Percentiles rank a stretch among this genome's conserved stretches.
Conservation (phyloP, 176 grass and related monocot genomes). For the Microstegium vimineum region DNA sequence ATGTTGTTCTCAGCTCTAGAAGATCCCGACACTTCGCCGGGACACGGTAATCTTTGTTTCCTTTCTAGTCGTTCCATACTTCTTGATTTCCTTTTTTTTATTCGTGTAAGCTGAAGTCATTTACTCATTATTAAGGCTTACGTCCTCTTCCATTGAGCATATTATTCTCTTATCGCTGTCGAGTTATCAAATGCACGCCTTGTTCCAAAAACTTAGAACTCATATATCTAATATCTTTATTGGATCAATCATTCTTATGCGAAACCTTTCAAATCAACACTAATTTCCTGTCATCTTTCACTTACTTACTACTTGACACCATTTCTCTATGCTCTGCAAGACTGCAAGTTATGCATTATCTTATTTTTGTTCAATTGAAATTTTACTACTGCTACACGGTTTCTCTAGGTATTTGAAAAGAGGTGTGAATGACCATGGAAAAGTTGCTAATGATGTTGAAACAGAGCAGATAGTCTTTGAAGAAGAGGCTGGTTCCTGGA, state of each 20-base stretch:
- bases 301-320: not conserved
- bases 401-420: constrained; percentile 87
- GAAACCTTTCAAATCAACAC: not conserved
- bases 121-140: not conserved
- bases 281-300: constrained; percentile 15
- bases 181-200: not conserved
- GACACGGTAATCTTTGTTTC: constrained; percentile 71
- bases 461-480: constrained; percentile 96
- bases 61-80: constrained; percentile 10
- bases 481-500: constrained; percentile 78
- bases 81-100: constrained; percentile 1
- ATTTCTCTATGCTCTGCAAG: not conserved
- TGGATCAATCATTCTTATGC: no score
- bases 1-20: constrained; percentile 73
- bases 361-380: constrained; percentile 23
- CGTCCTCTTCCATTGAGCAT: not conserved
- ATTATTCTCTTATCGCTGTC: not conserved
- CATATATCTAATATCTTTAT: no score
- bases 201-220: no score
- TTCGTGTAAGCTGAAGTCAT: not conserved
- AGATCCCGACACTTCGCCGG: constrained; percentile 97
- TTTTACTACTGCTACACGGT: constrained; percentile 10
- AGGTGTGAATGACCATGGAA: constrained; percentile 92
- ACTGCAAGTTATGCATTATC: not conserved
- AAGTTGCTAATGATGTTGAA: constrained; percentile 98